These are phyloP conservation scores for Pseudevernia furfuracea DNA, from an alignment of 495 filamentous ascomycete species.

Conservation along the genomic window DNA sequence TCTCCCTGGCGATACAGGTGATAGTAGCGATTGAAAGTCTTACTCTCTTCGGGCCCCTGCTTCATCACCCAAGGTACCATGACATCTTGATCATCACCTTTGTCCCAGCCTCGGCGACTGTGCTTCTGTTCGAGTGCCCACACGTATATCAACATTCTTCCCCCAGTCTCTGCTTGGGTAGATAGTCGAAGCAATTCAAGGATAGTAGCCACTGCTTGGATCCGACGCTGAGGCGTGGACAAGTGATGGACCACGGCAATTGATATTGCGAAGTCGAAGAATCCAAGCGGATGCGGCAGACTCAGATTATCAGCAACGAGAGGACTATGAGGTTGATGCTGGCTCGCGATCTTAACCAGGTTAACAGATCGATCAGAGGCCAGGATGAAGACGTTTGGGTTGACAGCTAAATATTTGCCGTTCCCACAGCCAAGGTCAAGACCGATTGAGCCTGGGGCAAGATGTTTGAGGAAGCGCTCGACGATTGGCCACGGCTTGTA, in stretches of 20 bases:
- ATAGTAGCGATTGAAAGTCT: conserved; percentile 82
- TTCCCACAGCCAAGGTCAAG: conserved; percentile 90
- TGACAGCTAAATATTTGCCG: conserved; percentile 86
- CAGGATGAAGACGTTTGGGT: conserved; percentile 70
- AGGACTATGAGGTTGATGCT: conserved; percentile 54
- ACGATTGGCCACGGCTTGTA: conserved; percentile 98
- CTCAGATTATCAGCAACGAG: conserved; percentile 64
- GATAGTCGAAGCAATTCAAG: conserved; percentile 54
- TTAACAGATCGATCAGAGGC: conserved; percentile 78
- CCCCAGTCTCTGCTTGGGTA: not conserved
- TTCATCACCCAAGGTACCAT: conserved; percentile 93
- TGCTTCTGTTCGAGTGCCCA: conserved; percentile 92
- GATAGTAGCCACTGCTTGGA: conserved; percentile 64
- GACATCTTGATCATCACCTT: conserved; percentile 78
- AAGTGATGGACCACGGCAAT: conserved; percentile 94
- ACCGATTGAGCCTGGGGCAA: conserved; percentile 67
- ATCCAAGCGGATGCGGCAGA: conserved; percentile 58
- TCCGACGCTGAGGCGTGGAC: conserved; percentile 67
- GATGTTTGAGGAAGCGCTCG: conserved; percentile 62
- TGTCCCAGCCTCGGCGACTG: conserved; percentile 88
- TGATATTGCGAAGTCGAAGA: conserved; percentile 89
- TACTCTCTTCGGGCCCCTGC: conserved; percentile 34
- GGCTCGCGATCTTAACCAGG: conserved; percentile 63
- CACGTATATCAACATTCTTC: conserved; percentile 77
- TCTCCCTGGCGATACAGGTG: conserved; percentile 86